phyloP scores from a whole-genome alignment of 495 filamentous ascomycete genomes.

The Aspergillus sclerotiicarbonarius region DNA sequence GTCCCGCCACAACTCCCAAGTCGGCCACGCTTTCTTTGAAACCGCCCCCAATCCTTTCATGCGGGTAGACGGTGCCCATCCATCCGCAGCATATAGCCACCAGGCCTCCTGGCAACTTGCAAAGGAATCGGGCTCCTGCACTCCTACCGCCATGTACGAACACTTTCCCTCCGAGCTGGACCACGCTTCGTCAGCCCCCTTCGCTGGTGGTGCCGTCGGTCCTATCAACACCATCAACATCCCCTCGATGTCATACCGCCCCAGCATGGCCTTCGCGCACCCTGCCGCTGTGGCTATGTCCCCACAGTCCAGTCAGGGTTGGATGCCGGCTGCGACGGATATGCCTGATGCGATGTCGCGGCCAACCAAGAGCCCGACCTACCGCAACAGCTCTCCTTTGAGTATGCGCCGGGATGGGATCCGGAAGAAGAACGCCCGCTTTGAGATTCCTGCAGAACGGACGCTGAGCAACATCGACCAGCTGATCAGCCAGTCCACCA shows the following conservation, averaged over 20 bases:
- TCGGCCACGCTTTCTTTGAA: slow-evolving; percentile 36
- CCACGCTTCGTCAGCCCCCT: slow-evolving; percentile 53
- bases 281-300: slow-evolving; percentile 54
- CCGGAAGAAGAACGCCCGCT: slow-evolving; percentile 98
- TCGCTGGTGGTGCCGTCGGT: slow-evolving; percentile 51
- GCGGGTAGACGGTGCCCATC: slow-evolving; percentile 55
- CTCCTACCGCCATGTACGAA: slow-evolving; percentile 59
- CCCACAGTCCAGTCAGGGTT: slow-evolving; percentile 61
- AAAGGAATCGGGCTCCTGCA: slow-evolving; percentile 57
- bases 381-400: slow-evolving; percentile 77
- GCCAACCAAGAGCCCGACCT: slow-evolving; percentile 73
- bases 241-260: slow-evolving; percentile 45
- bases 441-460: slow-evolving; percentile 93
- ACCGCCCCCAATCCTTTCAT: slow-evolving; percentile 52
- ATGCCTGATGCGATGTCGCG: slow-evolving; percentile 59
- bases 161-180: slow-evolving; percentile 64
- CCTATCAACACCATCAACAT: slow-evolving; percentile 47
- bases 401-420: slow-evolving; percentile 80
- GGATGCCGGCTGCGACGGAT: slow-evolving; percentile 58
- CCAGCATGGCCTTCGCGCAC: slow-evolving; percentile 38
- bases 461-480: slow-evolving; percentile 94
- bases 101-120: slow-evolving; percentile 48
- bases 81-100: slow-evolving; percentile 43
- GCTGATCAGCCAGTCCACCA: slow-evolving; percentile 79
- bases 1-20: slow-evolving; percentile 40